Conservation (phyloP, 2,329 filamentous ascomycete species). For the Cladosporium sp. region DNA sequence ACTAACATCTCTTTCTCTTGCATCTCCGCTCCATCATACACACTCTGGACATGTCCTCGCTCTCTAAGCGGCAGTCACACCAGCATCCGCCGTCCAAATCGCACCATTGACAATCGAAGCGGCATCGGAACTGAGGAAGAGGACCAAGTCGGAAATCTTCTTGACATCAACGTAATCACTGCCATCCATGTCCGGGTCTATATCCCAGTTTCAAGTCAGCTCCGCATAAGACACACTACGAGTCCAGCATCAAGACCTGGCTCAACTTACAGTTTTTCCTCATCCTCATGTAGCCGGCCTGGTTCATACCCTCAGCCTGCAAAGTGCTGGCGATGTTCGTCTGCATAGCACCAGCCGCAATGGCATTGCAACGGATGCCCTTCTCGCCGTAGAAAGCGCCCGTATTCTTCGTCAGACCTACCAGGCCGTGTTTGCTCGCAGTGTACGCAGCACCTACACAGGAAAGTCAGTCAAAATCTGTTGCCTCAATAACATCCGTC, state of each 20-base stretch:
- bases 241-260: too few relatives aligned
- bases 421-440: constrained; percentile 50
- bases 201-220: neutral
- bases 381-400: constrained; percentile 52
- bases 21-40: too few relatives aligned
- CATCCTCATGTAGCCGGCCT: constrained; percentile 26
- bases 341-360: constrained; percentile 47
- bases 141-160: constrained; percentile 32
- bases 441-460: constrained; percentile 48
- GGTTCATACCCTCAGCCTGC: constrained; percentile 23
- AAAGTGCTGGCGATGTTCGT: constrained; percentile 53
- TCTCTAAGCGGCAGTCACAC: constrained; percentile 21
- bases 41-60: too few relatives aligned
- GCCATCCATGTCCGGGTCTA: neutral
- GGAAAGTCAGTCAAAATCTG: constrained; percentile 5
- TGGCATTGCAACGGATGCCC: constrained; percentile 50
- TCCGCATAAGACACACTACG: too few relatives aligned
- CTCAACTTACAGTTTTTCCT: constrained; percentile 22
- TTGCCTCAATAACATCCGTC: neutral
- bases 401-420: constrained; percentile 55
- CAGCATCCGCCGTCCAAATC: constrained; percentile 24
- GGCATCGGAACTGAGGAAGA: constrained; percentile 31
- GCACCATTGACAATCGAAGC: constrained; percentile 33
- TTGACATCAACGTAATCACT: constrained; percentile 17
- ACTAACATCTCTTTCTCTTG: too few relatives aligned